Evolutionary conservation across 305 asterid genomes (phyloP).

Genomic region (Fraxinus xanthoxyloides): DNA sequence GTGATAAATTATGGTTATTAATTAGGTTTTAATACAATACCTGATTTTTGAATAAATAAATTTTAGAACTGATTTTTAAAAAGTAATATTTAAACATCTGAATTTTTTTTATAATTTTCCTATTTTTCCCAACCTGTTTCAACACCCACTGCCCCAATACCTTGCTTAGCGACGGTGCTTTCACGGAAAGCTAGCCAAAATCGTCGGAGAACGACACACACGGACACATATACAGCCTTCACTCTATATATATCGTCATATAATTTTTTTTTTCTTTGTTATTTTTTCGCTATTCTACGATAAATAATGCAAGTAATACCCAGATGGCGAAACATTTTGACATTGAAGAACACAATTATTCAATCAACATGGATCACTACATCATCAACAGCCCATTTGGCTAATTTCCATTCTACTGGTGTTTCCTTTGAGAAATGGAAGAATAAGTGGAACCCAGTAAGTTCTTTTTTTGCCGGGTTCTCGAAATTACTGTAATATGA

Average conservation of each 20-base stretch:
- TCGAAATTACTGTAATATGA: not conserved
- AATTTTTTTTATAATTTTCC: no score
- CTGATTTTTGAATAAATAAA: no score
- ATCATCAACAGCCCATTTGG: slow-evolving; percentile 27
- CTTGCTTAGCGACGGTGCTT: not conserved
- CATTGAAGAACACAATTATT: slow-evolving; percentile 35
- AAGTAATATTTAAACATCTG: no score
- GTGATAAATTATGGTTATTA: no score
- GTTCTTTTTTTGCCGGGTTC: slow-evolving; percentile 8
- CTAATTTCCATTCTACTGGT: slow-evolving; percentile 58
- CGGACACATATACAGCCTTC: not conserved
- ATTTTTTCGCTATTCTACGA: not conserved
- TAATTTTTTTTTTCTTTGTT: not conserved
- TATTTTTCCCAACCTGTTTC: no score
- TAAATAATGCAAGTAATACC: slow-evolving; percentile 52
- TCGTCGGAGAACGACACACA: not conserved
- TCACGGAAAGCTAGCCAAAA: not conserved
- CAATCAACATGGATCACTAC: slow-evolving; percentile 34
- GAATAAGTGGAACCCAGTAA: slow-evolving; percentile 48
- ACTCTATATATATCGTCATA: not conserved
- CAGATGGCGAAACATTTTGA: slow-evolving; percentile 55
- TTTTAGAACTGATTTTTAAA: no score
- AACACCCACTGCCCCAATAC: no score
- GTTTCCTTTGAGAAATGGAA: slow-evolving; percentile 52
- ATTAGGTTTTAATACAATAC: no score